These are phyloP conservation scores for Dioscorea zingiberensis DNA, from an alignment of 106 monocot genomes.

Conservation along the genomic window DNA sequence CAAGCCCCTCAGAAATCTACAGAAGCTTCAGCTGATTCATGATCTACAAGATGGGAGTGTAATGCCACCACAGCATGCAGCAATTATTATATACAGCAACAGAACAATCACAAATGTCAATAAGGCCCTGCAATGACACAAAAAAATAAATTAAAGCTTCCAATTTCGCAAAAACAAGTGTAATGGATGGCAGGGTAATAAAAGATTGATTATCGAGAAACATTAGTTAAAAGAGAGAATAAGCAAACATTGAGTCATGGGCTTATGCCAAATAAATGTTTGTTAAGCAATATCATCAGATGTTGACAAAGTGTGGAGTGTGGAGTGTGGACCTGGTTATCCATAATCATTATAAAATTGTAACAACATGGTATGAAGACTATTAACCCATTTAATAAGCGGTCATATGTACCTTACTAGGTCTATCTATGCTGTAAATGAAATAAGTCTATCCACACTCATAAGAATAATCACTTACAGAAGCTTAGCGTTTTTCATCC, in stretches of 20 bases:
- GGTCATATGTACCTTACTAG: too few species aligned
- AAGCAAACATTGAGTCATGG: too few species aligned
- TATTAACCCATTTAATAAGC: too few species aligned
- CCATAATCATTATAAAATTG: neutral
- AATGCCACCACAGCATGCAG: conserved; percentile 81
- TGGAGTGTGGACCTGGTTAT: neutral
- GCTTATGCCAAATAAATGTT: neutral
- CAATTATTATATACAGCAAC: conserved; percentile 79
- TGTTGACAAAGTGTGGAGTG: neutral
- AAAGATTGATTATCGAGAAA: neutral
- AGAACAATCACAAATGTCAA: conserved; percentile 66
- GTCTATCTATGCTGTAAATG: too few species aligned
- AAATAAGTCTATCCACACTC: too few species aligned
- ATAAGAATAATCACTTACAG: conserved; percentile 54
- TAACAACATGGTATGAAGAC: neutral
- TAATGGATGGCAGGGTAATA: too few species aligned
- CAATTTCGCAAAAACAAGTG: neutral
- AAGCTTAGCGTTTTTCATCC: conserved; percentile 98
- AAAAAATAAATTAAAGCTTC: neutral
- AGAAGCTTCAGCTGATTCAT: conserved; percentile 5
- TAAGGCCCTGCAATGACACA: conserved; percentile 48
- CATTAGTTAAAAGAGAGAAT: neutral
- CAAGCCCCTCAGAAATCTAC: too few species aligned
- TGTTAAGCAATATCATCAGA: neutral
- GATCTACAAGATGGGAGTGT: conserved; percentile 89